Base-by-base conservation (phyloP, 352 stramenopile genomes). In the Globisporangium megalacanthum region DNA sequence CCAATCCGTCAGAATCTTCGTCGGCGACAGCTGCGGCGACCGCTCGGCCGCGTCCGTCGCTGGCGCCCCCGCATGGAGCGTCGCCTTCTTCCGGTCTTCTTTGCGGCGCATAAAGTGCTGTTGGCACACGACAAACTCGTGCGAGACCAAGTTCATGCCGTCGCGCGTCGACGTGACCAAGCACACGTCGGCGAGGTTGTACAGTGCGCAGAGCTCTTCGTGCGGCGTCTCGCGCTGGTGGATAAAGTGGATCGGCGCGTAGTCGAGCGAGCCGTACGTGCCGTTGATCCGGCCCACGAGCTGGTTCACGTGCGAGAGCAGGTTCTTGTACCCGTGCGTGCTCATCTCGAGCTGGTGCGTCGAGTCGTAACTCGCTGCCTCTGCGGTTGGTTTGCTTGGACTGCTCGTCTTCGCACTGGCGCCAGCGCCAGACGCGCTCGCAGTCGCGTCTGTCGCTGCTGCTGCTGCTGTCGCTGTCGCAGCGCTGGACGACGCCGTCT, bases 171-270 rank as follows among this genome's bases (percentile, higher is more conserved):
- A 94, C 1, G 87, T 97, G 35, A 97, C 87, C 42, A 97, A 45
- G 39, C 87, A 96, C 45, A 95, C 86, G 53, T 97, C 84, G 7
- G 88, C 88, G 44, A 96, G 49, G 54, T 95, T 84, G 61, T 97
- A 97, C 6, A 96, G 70, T 19, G 88, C 88, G 49, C 88, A 92
- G 29, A 97, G 64, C 64, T 97, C 86, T 54, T 96, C 88, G 56
- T 94, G 81, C 7, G 72, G 74, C 19, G 83, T 89, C 33, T 64
- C 64, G 44, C 70, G 73, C 56, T 94, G 86, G 63, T 95, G 87
- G 46, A 97, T 94, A 69, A 95, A 97, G 56, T 96, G 86, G 58
- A 97, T 94, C n/a, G 88, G 88, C 17, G 79, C 70, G 69, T 96
- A 95, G 66, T 96, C 86, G 1, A 96, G 59, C 36, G 81, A 91